These are phyloP conservation scores for Microbotryomycetes sp. DNA, from an alignment of 1,284 basidiomycete species.

Conservation along the genomic window DNA sequence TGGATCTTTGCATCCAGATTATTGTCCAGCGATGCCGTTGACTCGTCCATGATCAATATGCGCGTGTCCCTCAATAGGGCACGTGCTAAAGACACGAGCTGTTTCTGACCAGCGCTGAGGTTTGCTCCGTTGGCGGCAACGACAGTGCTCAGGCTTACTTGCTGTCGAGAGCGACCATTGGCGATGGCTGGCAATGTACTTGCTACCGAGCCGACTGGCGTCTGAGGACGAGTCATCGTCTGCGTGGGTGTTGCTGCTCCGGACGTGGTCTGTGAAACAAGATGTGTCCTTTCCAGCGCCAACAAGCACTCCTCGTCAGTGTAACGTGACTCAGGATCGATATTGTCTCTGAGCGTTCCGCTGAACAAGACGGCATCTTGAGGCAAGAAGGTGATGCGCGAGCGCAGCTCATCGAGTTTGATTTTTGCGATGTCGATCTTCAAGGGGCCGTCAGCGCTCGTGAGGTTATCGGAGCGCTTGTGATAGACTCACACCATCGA, in stretches of 20 bases:
- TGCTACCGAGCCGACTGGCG: background rate
- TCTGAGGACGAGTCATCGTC: background rate
- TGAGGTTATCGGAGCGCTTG: background rate
- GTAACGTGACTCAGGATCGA: constrained; percentile 59
- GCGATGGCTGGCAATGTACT: background rate
- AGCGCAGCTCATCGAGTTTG: constrained; percentile 20
- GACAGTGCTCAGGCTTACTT: constrained; percentile 33
- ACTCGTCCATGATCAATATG: constrained; percentile 28
- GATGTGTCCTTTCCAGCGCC: constrained; percentile 48
- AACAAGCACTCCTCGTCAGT: constrained; percentile 14
- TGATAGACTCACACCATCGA: constrained; percentile 54
- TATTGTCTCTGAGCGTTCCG: constrained; percentile 71
- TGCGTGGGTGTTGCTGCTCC: background rate
- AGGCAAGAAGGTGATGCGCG: constrained; percentile 36
- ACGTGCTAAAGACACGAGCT: constrained; percentile 41
- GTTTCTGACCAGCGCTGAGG: constrained; percentile 42
- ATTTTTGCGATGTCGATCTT: constrained; percentile 63
- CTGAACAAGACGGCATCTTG: constrained; percentile 70
- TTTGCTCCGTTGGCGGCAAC: constrained; percentile 42
- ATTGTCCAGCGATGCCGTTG: constrained; percentile 14
- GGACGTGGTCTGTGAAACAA: constrained; percentile 13
- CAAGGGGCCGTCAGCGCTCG: background rate
- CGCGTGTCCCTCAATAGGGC: constrained; percentile 38
- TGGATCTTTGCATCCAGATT: constrained; percentile 24
- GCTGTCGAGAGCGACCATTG: background rate